Conservation (phyloP, 1,284 basidiomycete genomes). For the Marasmius tenuissimus region DNA sequence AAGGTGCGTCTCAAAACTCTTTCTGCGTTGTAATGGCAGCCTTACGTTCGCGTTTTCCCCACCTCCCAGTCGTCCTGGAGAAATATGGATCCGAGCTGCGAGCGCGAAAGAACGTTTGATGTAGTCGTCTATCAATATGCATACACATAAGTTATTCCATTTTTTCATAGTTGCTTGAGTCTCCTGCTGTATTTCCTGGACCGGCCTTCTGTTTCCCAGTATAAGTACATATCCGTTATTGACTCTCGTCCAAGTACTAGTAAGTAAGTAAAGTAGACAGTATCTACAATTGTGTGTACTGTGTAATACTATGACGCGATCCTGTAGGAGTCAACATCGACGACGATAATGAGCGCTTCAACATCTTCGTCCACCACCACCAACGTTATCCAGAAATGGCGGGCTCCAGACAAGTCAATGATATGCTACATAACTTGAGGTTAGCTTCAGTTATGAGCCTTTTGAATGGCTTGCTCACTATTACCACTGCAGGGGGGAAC, state of each 20-base stretch:
- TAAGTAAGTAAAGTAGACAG: too few species aligned
- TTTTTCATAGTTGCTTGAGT: too few species aligned
- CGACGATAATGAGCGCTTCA: too few species aligned
- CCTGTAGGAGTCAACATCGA: too few species aligned
- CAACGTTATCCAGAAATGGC: background rate
- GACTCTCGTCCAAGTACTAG: too few species aligned
- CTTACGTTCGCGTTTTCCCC: background rate
- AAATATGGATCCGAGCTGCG: slow-evolving; percentile 75
- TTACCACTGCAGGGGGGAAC: slow-evolving; percentile 52
- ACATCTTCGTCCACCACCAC: background rate
- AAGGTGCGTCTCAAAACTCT: slow-evolving; percentile 50
- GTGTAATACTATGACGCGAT: too few species aligned
- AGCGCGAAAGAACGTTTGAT: slow-evolving; percentile 52
- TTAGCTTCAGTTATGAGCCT: slow-evolving; percentile 17
- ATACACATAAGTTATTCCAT: too few species aligned
- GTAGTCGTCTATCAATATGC: slow-evolving; percentile 12
- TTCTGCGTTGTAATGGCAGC: background rate
- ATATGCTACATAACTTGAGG: slow-evolving; percentile 50
- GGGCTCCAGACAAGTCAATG: slow-evolving; percentile 37
- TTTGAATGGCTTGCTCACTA: background rate
- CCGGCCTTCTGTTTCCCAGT: too few species aligned
- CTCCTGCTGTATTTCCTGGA: too few species aligned
- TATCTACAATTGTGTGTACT: too few species aligned
- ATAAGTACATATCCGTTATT: too few species aligned
- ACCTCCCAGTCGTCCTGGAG: slow-evolving; percentile 76